Percentiles rank a stretch among this genome's conserved stretches.
phyloP scores from a whole-genome alignment of 1,139 yeast genomes.

The Sugiyamaella novakii region DNA sequence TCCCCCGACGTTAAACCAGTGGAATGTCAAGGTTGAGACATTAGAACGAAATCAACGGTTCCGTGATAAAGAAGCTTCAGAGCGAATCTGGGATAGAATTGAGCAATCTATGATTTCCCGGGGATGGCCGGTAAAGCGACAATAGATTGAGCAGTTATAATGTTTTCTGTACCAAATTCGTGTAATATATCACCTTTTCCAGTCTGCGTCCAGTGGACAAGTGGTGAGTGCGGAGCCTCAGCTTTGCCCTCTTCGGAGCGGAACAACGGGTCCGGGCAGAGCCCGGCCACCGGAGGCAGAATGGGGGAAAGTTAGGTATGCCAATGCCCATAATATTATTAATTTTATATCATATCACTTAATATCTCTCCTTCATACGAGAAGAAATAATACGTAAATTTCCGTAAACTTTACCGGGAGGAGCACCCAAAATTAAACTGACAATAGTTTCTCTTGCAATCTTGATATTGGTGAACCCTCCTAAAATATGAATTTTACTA shows the following conservation, averaged over 20 bases:
- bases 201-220: no score
- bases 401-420: constrained; percentile 98
- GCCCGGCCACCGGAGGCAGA: constrained; percentile 12
- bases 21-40: constrained; percentile 82
- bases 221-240: no score
- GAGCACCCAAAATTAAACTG: constrained; percentile 91
- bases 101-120: constrained; percentile 35
- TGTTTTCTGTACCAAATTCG: no score
- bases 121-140: constrained; percentile 25
- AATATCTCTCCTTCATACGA: constrained; percentile 94
- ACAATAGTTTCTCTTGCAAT: constrained; percentile 98
- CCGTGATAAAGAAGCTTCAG: constrained; percentile 84
- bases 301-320: constrained; percentile 2
- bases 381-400: constrained; percentile 96
- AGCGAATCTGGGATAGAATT: constrained; percentile 71
- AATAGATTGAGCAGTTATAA: no score
- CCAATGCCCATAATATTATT: no score
- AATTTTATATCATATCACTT: no score
- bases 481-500: constrained; percentile 91
- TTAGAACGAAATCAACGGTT: constrained; percentile 84
- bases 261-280: constrained; percentile 3
- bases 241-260: no score
- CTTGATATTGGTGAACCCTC: constrained; percentile 94
- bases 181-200: no score
- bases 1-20: constrained; percentile 72